phyloP scores from a whole-genome alignment of 805 yeast species.

The Wickerhamiella sergipiensis region DNA sequence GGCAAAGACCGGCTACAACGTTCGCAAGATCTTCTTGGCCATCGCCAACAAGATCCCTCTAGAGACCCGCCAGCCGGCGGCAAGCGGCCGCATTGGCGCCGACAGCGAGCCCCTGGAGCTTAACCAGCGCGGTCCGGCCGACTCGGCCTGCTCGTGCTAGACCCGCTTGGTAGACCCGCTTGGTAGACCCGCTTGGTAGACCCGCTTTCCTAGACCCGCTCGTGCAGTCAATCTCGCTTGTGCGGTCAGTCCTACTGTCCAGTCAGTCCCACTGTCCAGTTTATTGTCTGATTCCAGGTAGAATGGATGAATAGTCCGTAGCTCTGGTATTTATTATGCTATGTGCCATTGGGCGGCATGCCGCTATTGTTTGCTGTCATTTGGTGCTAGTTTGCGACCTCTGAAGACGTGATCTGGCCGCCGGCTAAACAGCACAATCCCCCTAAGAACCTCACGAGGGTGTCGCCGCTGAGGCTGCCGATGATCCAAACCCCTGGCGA shows the following conservation, averaged over 20 bases:
- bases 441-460: conserved; percentile 20
- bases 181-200: no score
- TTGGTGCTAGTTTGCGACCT: no score
- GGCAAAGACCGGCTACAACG: conserved; percentile 82
- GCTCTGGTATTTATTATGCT: neutral
- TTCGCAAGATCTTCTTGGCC: conserved; percentile 79
- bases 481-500: conserved; percentile 16
- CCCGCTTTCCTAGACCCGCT: no score
- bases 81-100: conserved; percentile 17
- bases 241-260: no score
- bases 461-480: conserved; percentile 23
- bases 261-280: neutral
- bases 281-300: neutral
- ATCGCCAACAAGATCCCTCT: conserved; percentile 81
- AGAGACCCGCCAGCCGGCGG: conserved; percentile 19
- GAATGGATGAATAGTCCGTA: conserved; percentile 1
- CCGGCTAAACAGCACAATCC: conserved; percentile 21
- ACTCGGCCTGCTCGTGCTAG: conserved; percentile 17
- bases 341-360: no score
- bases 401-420: no score
- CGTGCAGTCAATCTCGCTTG: no score
- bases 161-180: no score
- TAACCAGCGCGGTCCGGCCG: conserved; percentile 6
- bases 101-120: conserved; percentile 15
- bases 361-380: no score